A percentile compares a stretch with the other conserved stretches of the same genome.
These are phyloP conservation scores for Curvularia sp. DNA, from an alignment of 2,329 filamentous ascomycete genomes.

Conservation along the genomic window DNA sequence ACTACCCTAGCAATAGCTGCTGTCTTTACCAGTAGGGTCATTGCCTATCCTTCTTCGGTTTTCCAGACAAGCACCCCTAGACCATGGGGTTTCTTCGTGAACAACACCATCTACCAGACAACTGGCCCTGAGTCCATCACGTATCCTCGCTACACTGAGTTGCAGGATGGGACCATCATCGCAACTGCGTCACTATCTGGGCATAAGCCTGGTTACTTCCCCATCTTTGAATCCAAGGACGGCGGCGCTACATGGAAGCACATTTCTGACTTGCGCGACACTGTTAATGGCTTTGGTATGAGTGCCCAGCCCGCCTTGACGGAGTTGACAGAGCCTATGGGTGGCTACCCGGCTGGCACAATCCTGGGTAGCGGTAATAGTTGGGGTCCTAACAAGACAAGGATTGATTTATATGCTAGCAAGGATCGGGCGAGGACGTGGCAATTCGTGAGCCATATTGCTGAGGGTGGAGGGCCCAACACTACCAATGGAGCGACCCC, in stretches of 20 bases:
- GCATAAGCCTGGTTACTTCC: conserved; percentile 42
- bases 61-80: conserved; percentile 5
- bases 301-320: conserved; percentile 55
- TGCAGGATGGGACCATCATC: conserved; percentile 28
- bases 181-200: conserved; percentile 26
- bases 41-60: conserved; percentile 3
- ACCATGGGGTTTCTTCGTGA: conserved; percentile 29
- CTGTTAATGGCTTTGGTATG: conserved; percentile 68
- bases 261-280: conserved; percentile 66
- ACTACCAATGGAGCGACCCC: conserved; percentile 35
- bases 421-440: conserved; percentile 29
- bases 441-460: conserved; percentile 35
- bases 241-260: conserved; percentile 63
- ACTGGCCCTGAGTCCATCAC: conserved; percentile 21
- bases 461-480: conserved; percentile 26
- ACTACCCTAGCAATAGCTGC: conserved; percentile 1
- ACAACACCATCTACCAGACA: conserved; percentile 33
- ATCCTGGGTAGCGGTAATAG: conserved; percentile 54
- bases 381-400: conserved; percentile 57
- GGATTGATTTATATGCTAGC: conserved; percentile 35
- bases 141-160: conserved; percentile 27
- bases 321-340: conserved; percentile 26
- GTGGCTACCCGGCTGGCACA: conserved; percentile 29
- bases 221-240: conserved; percentile 55
- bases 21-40: background rate